Evolutionary conservation across 2,329 filamentous ascomycete genomes (phyloP), one percentile per base, ranked within the genome.

Genomic region (Colletotrichum melonis): DNA sequence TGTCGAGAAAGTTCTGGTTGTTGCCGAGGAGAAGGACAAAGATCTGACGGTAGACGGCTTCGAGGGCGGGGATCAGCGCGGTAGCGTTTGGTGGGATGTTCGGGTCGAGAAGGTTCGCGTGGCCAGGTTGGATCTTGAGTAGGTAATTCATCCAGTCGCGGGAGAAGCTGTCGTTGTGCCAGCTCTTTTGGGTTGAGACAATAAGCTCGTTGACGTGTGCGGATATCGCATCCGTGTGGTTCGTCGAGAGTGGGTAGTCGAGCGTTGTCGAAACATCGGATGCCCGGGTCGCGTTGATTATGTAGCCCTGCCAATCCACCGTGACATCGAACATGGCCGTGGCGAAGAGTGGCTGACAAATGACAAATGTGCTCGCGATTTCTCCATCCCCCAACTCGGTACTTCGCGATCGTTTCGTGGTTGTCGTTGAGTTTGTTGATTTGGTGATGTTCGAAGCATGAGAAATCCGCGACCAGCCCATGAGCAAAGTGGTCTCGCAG

Each of bases 111-210:
- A 86, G 22, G 0, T 75, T 60, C 1, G 78, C 79, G 3, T 75
- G 77, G 2, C 84, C 83, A 0, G 60, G 76, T 0, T 65, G 28
- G 0, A 80, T 54, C 1, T 77, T 76, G 0, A 88, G 74, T n/a
- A 90, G 81, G 38, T 89, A 85, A 60, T 85, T 88, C 35, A 86
- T 77, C 80, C 84, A 88, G 54, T 88, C 86, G 0, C 75, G 76
- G 0, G 86, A 78, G 1, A 82, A 77, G 0, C 80, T 84, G 56
- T 88, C 83, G 67, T 87, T 89, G 74, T 90, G 89, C 84, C 85
- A 89, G 2, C n/a, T 14, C 1, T 16, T 3, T 1, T 14, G 1
- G 2, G 5, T 5, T 19, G 16, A 3, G 0, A 19, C 2, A 1
- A 70, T 24, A n/a, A 78, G 55, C 0, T n/a, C 0, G 26, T 78